Evolutionary conservation across 2,329 filamentous ascomycete genomes (phyloP).

Genomic region (Rhynchosporium secalis): DNA sequence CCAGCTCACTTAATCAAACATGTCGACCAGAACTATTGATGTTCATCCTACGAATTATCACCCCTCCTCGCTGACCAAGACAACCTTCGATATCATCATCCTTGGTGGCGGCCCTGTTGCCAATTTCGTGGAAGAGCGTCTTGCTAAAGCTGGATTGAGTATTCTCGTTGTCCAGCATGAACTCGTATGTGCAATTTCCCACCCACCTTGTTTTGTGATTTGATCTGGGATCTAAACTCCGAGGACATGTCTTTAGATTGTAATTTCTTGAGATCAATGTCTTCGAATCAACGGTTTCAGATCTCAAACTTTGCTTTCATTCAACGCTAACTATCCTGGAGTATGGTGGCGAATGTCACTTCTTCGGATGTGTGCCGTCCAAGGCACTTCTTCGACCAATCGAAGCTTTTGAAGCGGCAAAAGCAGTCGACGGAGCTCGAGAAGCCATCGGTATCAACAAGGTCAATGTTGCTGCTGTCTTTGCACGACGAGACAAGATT

Average conservation of each 20-base stretch:
- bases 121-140: slow-evolving; percentile 12
- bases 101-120: slow-evolving; percentile 17
- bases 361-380: slow-evolving; percentile 20
- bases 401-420: slow-evolving; percentile 22
- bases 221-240: no score
- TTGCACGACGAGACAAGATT: slow-evolving; percentile 18
- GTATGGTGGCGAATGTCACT: slow-evolving; percentile 21
- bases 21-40: slow-evolving; percentile 17
- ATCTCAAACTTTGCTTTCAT: no score
- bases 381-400: slow-evolving; percentile 21
- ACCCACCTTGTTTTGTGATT: no score
- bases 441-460: slow-evolving; percentile 10
- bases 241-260: no score
- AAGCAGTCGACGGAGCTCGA: slow-evolving; percentile 17
- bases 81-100: slow-evolving; percentile 19
- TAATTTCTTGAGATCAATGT: no score
- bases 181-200: background rate
- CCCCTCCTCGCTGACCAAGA: slow-evolving; percentile 12
- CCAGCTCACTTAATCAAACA: background rate
- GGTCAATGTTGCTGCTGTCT: slow-evolving; percentile 17
- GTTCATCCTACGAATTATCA: slow-evolving; percentile 19
- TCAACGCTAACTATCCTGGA: no score
- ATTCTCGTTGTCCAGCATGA: slow-evolving; percentile 19
- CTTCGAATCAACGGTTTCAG: no score
- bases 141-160: slow-evolving; percentile 18